A percentile compares a stretch with the other conserved stretches of the same genome.
phyloP scores from a whole-genome alignment of 495 filamentous ascomycete genomes.

The Trypethelium eluteriae region DNA sequence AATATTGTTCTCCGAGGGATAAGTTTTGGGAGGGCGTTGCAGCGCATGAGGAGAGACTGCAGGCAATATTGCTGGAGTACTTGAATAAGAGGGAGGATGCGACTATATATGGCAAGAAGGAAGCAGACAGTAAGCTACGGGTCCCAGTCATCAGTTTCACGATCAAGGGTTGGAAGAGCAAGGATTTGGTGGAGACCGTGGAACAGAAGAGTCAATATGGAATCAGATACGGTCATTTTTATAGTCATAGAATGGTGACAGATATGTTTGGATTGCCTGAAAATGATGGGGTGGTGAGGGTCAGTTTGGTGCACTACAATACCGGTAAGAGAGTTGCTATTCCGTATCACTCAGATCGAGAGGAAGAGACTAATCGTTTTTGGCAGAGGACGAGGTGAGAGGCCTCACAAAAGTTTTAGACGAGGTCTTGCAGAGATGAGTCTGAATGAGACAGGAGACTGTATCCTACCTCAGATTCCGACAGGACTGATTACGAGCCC shows the following conservation, averaged over 20 bases:
- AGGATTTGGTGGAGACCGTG: constrained; percentile 53
- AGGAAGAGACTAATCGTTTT: constrained; percentile 13
- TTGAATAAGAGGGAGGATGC: constrained; percentile 43
- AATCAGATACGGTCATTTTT: constrained; percentile 62
- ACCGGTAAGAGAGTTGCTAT: constrained; percentile 46
- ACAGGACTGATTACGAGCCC: not conserved
- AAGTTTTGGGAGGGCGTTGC: constrained; percentile 48
- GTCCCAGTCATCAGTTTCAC: constrained; percentile 62
- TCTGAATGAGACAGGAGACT: not conserved
- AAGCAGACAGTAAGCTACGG: constrained; percentile 38
- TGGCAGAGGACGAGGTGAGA: constrained; percentile 49
- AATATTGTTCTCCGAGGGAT: constrained; percentile 44
- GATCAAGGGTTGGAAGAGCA: constrained; percentile 49
- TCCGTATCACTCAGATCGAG: no score
- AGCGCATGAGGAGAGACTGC: constrained; percentile 53
- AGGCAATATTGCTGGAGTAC: constrained; percentile 49
- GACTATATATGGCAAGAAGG: constrained; percentile 50
- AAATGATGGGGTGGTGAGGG: constrained; percentile 60
- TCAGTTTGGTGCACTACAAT: constrained; percentile 70
- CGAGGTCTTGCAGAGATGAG: constrained; percentile 31
- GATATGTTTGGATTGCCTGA: constrained; percentile 50
- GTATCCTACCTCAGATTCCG: not conserved
- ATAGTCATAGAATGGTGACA: constrained; percentile 52
- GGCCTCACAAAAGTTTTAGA: constrained; percentile 45
- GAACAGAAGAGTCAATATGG: constrained; percentile 50